These are phyloP conservation scores for Ocimum tenuiflorum DNA, from an alignment of 257 asterid species.

Conservation along the genomic window DNA sequence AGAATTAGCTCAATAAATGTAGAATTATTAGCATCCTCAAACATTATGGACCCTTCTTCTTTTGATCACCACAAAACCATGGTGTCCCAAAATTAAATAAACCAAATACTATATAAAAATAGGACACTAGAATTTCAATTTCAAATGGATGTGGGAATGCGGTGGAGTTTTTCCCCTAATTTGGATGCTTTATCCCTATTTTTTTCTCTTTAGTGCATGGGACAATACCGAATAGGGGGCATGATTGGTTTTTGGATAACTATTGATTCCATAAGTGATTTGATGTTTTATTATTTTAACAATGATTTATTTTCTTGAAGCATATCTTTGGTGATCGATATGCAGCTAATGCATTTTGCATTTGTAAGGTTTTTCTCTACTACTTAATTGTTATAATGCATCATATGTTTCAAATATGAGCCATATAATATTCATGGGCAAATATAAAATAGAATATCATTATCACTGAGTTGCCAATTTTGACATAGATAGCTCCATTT, in stretches of 20 bases:
- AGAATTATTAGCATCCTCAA: conserved; percentile 25
- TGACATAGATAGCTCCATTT: conserved; percentile 14
- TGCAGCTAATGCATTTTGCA: too few relatives aligned
- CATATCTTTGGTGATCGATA: too few relatives aligned
- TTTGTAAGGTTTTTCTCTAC: too few relatives aligned
- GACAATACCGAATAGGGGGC: too few relatives aligned
- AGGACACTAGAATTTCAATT: too few relatives aligned
- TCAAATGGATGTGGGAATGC: conserved; percentile 4
- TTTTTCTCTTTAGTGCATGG: too few relatives aligned
- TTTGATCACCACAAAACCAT: conserved; percentile 23
- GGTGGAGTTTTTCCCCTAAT: conserved; percentile 17
- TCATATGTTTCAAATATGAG: not conserved
- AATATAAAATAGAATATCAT: not conserved
- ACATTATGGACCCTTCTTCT: conserved; percentile 33
- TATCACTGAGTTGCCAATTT: conserved; percentile 11
- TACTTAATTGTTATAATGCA: too few relatives aligned
- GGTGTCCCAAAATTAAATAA: not conserved
- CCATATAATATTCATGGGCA: not conserved
- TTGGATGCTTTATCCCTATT: not conserved
- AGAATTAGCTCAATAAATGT: not conserved
- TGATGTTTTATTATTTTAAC: too few relatives aligned
- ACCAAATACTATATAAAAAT: not conserved
- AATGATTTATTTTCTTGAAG: too few relatives aligned
- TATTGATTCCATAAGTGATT: too few relatives aligned
- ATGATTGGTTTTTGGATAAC: too few relatives aligned